Evolutionary conservation across 345 rosid species (phyloP), one percentile per base, ranked within the genome.

Genomic region (Acer negundo): DNA sequence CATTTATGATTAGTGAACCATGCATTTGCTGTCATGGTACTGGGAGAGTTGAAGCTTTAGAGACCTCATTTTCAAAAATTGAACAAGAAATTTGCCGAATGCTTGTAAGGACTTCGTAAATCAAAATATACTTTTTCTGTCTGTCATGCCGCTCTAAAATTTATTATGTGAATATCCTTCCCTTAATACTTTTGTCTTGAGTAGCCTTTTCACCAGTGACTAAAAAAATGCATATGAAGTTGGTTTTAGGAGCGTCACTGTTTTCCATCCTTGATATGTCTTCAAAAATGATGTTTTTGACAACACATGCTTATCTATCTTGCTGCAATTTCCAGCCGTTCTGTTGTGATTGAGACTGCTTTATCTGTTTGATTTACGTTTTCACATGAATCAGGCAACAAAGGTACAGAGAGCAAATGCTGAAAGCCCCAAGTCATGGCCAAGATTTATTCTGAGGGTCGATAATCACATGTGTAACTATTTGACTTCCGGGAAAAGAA

Each of bases 21-120:
- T 96, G 99, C 83, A 77, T 87, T 49, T 92, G 94, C 84, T 96
- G 99, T 84, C 95, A 90, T 80, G 98, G 90, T 73, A 91, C 99
- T 77, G 99, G 98, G 67, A 92, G 99, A 80, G 98, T 96, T 58
- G 99, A 91, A 92, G 97, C 99, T 77, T 70, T 96, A 12, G 98
- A 92, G 87, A 96, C 99, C 70, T 88, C 99, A 58, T 92, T 90
- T 79, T 93, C 97, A 58, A 96, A 93, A 86, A 93, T 95, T 62
- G 99, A 95, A 81, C 99, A 93, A 89, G 97, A 91, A 79, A 92
- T 95, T 62, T 89, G 94, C 72, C 93, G 98, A 61, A 77, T 83
- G 83, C 92, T 93, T 28, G 99, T 95, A 82, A 91, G 99, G 83
- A 55, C 71, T 62, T 63, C 22, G 24, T 70, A 51, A 65, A 70